Conservation (phyloP, 352 stramenopile species). For the Halophytophthora polymorphica region DNA sequence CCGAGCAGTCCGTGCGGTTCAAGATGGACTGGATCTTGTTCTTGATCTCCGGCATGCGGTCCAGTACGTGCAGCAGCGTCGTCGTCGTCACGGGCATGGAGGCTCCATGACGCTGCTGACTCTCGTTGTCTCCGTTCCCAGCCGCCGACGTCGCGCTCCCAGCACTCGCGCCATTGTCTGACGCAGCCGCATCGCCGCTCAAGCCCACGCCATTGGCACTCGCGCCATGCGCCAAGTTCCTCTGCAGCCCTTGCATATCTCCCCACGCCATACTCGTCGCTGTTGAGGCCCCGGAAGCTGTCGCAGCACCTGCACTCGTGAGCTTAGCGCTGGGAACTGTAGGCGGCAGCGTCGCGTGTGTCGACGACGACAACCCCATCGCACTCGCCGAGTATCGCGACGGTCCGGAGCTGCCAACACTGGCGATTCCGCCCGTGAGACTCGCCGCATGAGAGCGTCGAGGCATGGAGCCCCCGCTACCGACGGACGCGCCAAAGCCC, state of each 20-base stretch:
- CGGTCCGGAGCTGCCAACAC: slow-evolving; percentile 1
- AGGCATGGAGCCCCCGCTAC: slow-evolving; percentile 19
- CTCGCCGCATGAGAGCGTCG: slow-evolving; percentile 42
- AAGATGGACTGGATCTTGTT: slow-evolving; percentile 88
- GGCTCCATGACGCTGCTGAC: slow-evolving; percentile 16
- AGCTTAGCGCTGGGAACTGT: slow-evolving; percentile 9
- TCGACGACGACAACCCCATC: slow-evolving; percentile 11
- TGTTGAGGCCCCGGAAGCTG: slow-evolving; percentile 4
- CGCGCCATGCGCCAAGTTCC: slow-evolving; percentile 26
- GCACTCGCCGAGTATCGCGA: slow-evolving; percentile 1
- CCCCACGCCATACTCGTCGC: slow-evolving; percentile 20
- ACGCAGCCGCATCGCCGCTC: neutral
- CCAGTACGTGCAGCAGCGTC: slow-evolving; percentile 74
- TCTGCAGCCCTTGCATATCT: slow-evolving; percentile 24
- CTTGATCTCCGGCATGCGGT: slow-evolving; percentile 89
- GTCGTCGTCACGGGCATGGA: slow-evolving; percentile 76
- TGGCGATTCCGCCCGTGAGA: slow-evolving; percentile 6
- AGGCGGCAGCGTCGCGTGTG: slow-evolving; percentile 9
- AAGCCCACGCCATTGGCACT: slow-evolving; percentile 24
- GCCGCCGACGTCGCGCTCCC: slow-evolving; percentile 2
- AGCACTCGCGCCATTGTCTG: slow-evolving; percentile 2
- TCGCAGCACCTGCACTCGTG: slow-evolving; percentile 5
- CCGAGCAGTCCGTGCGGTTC: slow-evolving; percentile 81
- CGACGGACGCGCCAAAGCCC: slow-evolving; percentile 35
- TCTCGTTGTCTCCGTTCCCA: slow-evolving; percentile 1